Base-by-base conservation (phyloP, 2,329 filamentous ascomycete genomes). In the Penicillium sp. region DNA sequence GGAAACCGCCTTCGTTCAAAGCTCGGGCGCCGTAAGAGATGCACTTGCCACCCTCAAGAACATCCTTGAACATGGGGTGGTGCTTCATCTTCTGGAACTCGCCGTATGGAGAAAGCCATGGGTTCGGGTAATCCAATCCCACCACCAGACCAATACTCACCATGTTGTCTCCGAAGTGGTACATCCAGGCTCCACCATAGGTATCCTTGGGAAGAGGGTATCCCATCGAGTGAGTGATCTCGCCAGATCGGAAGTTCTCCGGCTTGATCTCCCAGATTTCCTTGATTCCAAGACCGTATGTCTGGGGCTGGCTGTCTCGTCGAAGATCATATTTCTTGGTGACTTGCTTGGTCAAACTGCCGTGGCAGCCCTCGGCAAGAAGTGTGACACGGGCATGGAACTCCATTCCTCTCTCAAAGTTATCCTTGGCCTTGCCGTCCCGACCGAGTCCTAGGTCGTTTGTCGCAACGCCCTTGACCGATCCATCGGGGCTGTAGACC, bases 61-160 rank as follows among this genome's bases (percentile, higher is more conserved):
- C 86, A 5, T 85, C 80, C 61, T 81, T 86, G 80, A 95, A 97
- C 46, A 95, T 77, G n/a, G 94, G 92, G 74, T 99, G 94, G 65
- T 93, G 89, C 81, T 99, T 99, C 80, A 99, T 87, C 79, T 96
- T 96, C 74, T 99, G 94, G 74, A 99, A 99, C 72, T 99, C 94
- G 54, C 86, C 84, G 71, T 97, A 99, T 0, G 94, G 94, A 3
- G 92, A 94, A 51, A 97, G 76, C 91, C 93, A 99, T 0, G 94
- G 94, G 75, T 99, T 99, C 39, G 90, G 82, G 73, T 99, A 99
- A 78, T 99, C 94, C 50, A 99, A 82, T 23, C 92, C 92, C 35
- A 95, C 89, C 10, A 99, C 94, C 16, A 97, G 80, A 23, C 94
- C 94, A 52, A 99, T 81, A 62, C 87, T 91, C 56, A 99, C 93